Conservation (phyloP, 306 rosid genomes). For the Pyrus communis region DNA sequence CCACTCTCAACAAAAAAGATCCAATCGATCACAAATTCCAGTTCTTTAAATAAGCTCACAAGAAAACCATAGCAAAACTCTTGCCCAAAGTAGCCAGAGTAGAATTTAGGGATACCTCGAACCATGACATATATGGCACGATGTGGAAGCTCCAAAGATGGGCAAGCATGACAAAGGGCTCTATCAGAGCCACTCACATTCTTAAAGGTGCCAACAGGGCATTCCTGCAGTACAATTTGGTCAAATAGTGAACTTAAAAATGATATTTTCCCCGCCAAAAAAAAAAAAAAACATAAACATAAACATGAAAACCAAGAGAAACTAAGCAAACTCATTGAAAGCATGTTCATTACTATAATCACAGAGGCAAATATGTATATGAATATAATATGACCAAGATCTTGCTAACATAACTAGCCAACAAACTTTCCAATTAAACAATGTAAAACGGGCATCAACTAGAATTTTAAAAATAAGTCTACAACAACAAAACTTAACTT, state of each 20-base stretch:
- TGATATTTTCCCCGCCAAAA: neutral
- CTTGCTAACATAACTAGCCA: neutral
- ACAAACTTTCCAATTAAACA: neutral
- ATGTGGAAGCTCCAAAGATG: constrained; percentile 55
- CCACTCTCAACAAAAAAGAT: neutral
- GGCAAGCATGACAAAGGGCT: constrained; percentile 65
- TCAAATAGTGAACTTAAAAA: neutral
- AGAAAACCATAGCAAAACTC: constrained; percentile 7
- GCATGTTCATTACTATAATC: neutral
- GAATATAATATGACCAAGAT: neutral
- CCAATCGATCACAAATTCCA: neutral
- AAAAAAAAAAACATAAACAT: neutral
- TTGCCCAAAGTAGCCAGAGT: constrained; percentile 3
- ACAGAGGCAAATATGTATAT: neutral
- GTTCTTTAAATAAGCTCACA: neutral
- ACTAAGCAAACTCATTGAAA: neutral
- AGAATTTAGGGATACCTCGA: constrained; percentile 54
- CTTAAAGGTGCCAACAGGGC: constrained; percentile 91
- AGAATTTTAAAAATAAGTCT: neutral
- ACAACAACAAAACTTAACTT: neutral
- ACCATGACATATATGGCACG: constrained; percentile 60
- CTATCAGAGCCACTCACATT: constrained; percentile 72
- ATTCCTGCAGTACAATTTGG: constrained; percentile 56
- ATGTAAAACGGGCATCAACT: neutral
- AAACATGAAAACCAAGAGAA: neutral